Percentiles rank a stretch among this genome's conserved stretches.
Evolutionary conservation across 2,329 filamentous ascomycete species (phyloP).

Genomic region (Venturia asperata): DNA sequence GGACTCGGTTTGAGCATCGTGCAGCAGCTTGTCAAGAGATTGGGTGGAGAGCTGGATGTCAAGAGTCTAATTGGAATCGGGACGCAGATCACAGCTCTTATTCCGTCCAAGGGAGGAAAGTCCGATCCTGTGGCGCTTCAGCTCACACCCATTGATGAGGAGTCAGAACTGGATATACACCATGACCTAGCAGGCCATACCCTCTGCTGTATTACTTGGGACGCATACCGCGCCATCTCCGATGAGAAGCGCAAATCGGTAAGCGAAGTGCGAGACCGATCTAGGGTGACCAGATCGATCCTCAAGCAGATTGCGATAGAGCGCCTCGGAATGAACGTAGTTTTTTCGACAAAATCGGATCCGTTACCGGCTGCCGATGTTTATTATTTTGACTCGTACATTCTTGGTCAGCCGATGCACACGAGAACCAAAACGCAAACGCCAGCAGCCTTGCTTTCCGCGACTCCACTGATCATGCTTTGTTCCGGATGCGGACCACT

Average conservation of each 20-base stretch:
- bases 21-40: conserved; percentile 15
- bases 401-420: not conserved
- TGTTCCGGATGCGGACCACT: not conserved
- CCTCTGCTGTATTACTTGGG: conserved; percentile 1
- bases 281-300: not conserved
- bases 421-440: not conserved
- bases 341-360: not conserved
- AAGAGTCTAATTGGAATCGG: conserved; percentile 16
- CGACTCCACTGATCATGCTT: conserved; percentile 9
- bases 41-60: conserved; percentile 17
- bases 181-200: not conserved
- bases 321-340: conserved; percentile 9
- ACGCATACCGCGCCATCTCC: not conserved
- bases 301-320: not conserved
- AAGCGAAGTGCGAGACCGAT: conserved; percentile 6
- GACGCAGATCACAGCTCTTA: not conserved
- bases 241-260: not conserved
- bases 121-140: not conserved
- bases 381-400: conserved; percentile 17
- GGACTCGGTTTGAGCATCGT: conserved; percentile 19
- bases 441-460: not conserved
- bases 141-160: not conserved
- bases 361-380: conserved; percentile 7
- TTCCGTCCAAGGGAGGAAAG: conserved; percentile 2
- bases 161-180: not conserved